Evolutionary conservation across 73 alveolate genomes (phyloP), one percentile per base, ranked within the genome.

Genomic region (Paramecium sonneborni): DNA sequence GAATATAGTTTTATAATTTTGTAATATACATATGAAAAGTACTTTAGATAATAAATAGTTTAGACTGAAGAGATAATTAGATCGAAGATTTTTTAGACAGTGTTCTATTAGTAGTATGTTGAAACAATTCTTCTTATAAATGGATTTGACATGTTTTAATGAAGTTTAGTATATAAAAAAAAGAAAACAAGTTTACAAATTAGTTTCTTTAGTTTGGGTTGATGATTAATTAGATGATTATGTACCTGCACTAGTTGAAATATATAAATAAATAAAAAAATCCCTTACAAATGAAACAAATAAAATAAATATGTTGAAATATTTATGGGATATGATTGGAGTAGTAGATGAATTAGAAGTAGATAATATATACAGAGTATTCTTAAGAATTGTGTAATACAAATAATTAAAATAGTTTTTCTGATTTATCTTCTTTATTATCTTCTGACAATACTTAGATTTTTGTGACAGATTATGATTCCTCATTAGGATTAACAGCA

Each of bases 271-370:
- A 46, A 79, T 79, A 41, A 79, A 79, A 79, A 38, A 23, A 43
- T 43, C 69, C 6, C 39, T 79, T 3, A 10, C 72, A 8, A 41
- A 41, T 79, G 90, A 79, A 41, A 79, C 90, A 15, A 79, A 44
- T 46, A 79, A 79, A 46, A 79, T 79, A 0, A 79, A 79, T 79
- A 39, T 79, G 46, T 28, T 79, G 1, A 79, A 79, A 44, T 79
- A 79, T 79, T 37, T 79, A 7, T 79, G 90, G 90, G 90, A 79
- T 79, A 23, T 79, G 74, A 79, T 79, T 14, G 90, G 90, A 30
- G 90, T 79, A 41, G 46, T 39, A 2, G 55, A 39, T 43, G 46
- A 79, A 79, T 20, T 79, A 41, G 74, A 79, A 14, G 24, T 43
- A 3, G 90, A 79, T 43, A 24, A 12, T 24, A 79, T 79, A 23